Percentiles rank a stretch among this genome's conserved stretches.
Conservation (phyloP, 306 rosid species). For the Lathyrus sativus region DNA sequence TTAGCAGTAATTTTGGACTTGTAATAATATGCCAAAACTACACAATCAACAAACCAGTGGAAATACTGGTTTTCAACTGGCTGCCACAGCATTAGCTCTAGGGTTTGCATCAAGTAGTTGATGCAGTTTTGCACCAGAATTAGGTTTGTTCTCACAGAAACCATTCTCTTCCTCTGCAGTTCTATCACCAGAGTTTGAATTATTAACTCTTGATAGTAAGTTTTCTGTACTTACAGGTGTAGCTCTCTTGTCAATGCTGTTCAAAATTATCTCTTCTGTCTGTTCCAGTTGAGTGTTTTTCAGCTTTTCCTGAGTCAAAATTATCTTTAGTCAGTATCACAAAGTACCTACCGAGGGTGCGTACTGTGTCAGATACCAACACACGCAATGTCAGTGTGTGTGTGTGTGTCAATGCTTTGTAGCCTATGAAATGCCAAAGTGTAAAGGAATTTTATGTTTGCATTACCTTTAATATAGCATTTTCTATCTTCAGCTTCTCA, state of each 20-base stretch:
- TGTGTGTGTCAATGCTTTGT: background rate
- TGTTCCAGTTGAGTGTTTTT: constrained; percentile 57
- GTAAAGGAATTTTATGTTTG: background rate
- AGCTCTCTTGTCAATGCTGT: constrained; percentile 54
- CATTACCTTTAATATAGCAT: constrained; percentile 66
- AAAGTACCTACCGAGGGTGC: background rate
- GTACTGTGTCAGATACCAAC: background rate
- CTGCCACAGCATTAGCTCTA: constrained; percentile 85
- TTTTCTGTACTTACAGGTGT: constrained; percentile 70
- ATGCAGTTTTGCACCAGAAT: constrained; percentile 78
- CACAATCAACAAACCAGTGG: constrained; percentile 47
- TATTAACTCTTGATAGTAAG: constrained; percentile 70
- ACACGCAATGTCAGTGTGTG: background rate
- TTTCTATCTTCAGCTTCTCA: constrained; percentile 71
- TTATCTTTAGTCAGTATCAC: constrained; percentile 25
- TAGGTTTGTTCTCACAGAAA: constrained; percentile 63
- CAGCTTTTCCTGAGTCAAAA: constrained; percentile 69
- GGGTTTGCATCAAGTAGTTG: constrained; percentile 84
- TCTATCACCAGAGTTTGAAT: constrained; percentile 58
- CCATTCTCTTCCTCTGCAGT: constrained; percentile 59
- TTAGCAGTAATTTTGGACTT: constrained; percentile 88
- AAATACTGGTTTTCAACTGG: constrained; percentile 58
- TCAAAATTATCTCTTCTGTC: constrained; percentile 54
- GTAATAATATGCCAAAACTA: constrained; percentile 92
- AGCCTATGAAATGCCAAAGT: background rate